A percentile compares a stretch with the other conserved stretches of the same genome.
Evolutionary conservation across 306 rosid genomes (phyloP).

Genomic region (Medicago truncatula): MtrunA17r5.0-ANR NC_053048.1:44819501-44820000

Average conservation of each 20-base stretch:
- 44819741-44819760: not conserved
- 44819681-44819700: not conserved
- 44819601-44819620: not conserved
- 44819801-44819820: conserved; percentile 15
- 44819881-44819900: conserved; percentile 19
- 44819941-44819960: conserved; percentile 38
- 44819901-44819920: conserved; percentile 21
- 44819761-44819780: conserved; percentile 1
- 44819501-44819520: not conserved
- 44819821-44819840: conserved; percentile 12
- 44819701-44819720: not conserved
- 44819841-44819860: conserved; percentile 21
- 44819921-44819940: conserved; percentile 19
- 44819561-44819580: not conserved
- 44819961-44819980: conserved; percentile 61
- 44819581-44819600: not conserved
- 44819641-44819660: no score
- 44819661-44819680: not conserved
- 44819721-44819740: not conserved
- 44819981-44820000: conserved; percentile 80
- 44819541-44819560: conserved; percentile 13
- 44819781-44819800: not conserved
- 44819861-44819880: conserved; percentile 1
- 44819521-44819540: not conserved
- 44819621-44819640: not conserved